phyloP scores from a whole-genome alignment of 2,329 filamentous ascomycete species.

The Sclerotinia sclerotiorum region DNA sequence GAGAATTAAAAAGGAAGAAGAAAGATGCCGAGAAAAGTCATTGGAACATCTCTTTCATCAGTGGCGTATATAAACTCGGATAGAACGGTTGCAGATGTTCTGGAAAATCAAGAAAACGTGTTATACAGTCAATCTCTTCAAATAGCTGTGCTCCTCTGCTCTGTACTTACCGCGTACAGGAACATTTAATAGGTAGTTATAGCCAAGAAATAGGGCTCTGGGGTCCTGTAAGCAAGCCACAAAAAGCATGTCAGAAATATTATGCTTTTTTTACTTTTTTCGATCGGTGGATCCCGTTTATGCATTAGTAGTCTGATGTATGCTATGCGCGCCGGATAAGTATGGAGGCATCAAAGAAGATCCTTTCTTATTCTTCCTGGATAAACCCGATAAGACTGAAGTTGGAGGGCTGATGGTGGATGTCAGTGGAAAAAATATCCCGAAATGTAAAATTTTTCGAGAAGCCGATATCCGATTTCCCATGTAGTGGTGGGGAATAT shows the following conservation, averaged over 20 bases:
- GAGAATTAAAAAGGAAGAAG: slow-evolving; percentile 7
- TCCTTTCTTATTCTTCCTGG: background rate
- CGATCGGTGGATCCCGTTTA: slow-evolving; percentile 16
- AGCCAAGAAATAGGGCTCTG: background rate
- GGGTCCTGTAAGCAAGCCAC: slow-evolving; percentile 18
- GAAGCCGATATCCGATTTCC: slow-evolving; percentile 16
- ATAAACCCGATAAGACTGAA: background rate
- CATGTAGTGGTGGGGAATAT: background rate
- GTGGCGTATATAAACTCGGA: background rate
- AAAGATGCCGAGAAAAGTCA: background rate
- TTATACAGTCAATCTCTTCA: background rate
- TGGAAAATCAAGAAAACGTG: background rate
- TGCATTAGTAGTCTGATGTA: slow-evolving; percentile 9
- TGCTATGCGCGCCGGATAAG: slow-evolving; percentile 11
- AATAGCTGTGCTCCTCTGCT: background rate
- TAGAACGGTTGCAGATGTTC: background rate
- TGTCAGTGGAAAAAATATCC: slow-evolving; percentile 5
- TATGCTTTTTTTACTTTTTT: slow-evolving; percentile 2
- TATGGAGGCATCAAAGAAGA: slow-evolving; percentile 13
- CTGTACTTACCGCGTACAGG: background rate
- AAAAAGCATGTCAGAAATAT: background rate
- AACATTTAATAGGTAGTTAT: background rate
- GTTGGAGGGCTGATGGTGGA: background rate
- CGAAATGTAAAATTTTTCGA: background rate
- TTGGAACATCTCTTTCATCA: background rate